These are phyloP conservation scores for Mucuna pruriens DNA, from an alignment of 306 rosid genomes.

Conservation along the genomic window DNA sequence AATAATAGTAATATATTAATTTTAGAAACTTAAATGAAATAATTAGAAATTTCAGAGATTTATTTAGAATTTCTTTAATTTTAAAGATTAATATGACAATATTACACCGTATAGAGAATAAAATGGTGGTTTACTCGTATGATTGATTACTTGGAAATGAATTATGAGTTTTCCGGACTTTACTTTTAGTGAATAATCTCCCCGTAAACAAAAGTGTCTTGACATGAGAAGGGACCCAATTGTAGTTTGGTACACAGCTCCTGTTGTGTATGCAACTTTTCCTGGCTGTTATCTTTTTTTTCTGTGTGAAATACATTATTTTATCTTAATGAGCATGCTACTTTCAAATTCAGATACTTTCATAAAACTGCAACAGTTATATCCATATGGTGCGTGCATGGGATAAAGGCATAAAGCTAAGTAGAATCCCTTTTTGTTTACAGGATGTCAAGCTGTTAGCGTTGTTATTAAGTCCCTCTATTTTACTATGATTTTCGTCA, in stretches of 20 bases:
- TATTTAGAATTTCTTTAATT: no score
- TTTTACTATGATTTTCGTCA: neutral
- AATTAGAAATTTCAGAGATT: no score
- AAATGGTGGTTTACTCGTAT: no score
- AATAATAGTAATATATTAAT: no score
- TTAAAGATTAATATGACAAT: no score
- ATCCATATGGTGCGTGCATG: neutral
- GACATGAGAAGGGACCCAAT: neutral
- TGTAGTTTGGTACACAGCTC: neutral
- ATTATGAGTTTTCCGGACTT: neutral
- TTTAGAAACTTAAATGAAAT: no score
- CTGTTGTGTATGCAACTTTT: neutral
- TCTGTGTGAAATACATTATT: neutral
- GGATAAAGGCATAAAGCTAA: neutral
- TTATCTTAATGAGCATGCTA: neutral
- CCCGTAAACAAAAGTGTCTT: neutral
- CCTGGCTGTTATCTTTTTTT: neutral
- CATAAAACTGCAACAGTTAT: neutral
- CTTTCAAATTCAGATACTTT: neutral
- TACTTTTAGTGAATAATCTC: neutral
- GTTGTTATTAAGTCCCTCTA: no score
- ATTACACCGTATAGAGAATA: no score
- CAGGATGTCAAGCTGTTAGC: no score
- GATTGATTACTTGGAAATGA: neutral
- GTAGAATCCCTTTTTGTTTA: neutral